A percentile compares a stretch with the other conserved stretches of the same genome.
phyloP scores from a whole-genome alignment of 2,329 filamentous ascomycete species.

The Orbilia ellipsospora region DNA sequence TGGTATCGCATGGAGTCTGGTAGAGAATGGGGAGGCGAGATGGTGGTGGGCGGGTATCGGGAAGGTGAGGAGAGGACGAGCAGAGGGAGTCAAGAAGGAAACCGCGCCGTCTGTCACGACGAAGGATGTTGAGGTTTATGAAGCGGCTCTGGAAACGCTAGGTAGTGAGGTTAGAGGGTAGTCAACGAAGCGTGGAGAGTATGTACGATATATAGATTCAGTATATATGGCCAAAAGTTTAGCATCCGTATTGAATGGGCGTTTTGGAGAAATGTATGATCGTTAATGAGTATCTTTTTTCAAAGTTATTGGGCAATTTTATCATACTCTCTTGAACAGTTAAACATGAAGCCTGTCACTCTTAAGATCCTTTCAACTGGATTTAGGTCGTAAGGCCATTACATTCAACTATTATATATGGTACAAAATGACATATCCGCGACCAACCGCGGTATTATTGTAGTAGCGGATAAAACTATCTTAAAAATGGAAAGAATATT shows the following conservation, averaged over 20 bases:
- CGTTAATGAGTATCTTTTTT: too few relatives aligned
- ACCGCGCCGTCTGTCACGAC: slow-evolving; percentile 3
- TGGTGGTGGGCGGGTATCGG: slow-evolving; percentile 94
- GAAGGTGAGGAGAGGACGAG: slow-evolving; percentile 67
- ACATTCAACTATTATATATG: too few relatives aligned
- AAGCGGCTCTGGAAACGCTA: slow-evolving; percentile 67
- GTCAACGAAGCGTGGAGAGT: not conserved
- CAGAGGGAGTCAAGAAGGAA: slow-evolving; percentile 64
- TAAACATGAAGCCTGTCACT: too few relatives aligned
- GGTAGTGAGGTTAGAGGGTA: slow-evolving; percentile 69
- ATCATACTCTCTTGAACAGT: too few relatives aligned
- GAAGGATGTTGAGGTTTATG: slow-evolving; percentile 61
- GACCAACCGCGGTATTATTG: too few relatives aligned
- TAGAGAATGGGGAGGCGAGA: slow-evolving; percentile 81
- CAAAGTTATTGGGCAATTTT: too few relatives aligned
- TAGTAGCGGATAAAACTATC: too few relatives aligned
- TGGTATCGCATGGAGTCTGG: slow-evolving; percentile 86
- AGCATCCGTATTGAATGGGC: not conserved
- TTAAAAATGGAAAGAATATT: too few relatives aligned
- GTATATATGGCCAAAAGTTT: not conserved
- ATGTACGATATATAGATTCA: slow-evolving; percentile 24
- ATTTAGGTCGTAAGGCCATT: too few relatives aligned
- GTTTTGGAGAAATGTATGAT: slow-evolving; percentile 5
- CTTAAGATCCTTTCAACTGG: too few relatives aligned
- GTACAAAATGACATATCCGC: too few relatives aligned